Base-by-base conservation (phyloP, 495 filamentous ascomycete species). In the Pseudotulostoma volvatum region DNA sequence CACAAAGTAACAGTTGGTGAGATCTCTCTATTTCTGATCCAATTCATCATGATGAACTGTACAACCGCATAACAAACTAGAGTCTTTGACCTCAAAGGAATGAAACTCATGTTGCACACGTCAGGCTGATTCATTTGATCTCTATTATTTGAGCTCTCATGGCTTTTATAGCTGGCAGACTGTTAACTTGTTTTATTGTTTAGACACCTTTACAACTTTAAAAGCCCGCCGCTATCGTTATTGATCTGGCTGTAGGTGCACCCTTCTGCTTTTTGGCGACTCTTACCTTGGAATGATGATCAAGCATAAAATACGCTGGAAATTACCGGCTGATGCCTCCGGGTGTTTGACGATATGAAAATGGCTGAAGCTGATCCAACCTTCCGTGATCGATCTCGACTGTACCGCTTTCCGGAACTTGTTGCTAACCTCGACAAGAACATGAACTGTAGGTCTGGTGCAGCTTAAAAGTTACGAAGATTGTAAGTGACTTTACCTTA, bases 81-180 rank as follows among this genome's bases (percentile, higher is more conserved):
- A 96, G 88, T 96, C 88, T 96, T 95, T 96, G 88, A 96, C 81
- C 83, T 69, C 56, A 41, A 52, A 67, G 67, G 80, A 79, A 74
- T 84, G 93, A 90, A 94, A 88, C 79, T 80, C 60, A 53, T 65
- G 75, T 79, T 84, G 83, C 78, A 77, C 79, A 96, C 88, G 88
- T 96, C 88, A 96, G 88, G 85, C 88, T 96, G 88, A 96, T 71
- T n/a, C n/a, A n/a, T n/a, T n/a, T n/a, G n/a, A n/a, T n/a, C n/a
- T n/a, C n/a, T n/a, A 53, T 55, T 40, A 28, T 17, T 16, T 34
- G 14, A 34, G 33, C 30, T 34, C 33, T 14, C 18, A 17, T 34
- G 33, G 30, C 11, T 32, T 32, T 32, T 14, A 32, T 32, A 16
- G 2, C 7, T 8, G 33, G 33, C n/a, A n/a, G n/a, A n/a, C n/a